Evolutionary conservation across 768 basidiomycete species (phyloP).

Genomic region (Termitomyces sp.): DNA sequence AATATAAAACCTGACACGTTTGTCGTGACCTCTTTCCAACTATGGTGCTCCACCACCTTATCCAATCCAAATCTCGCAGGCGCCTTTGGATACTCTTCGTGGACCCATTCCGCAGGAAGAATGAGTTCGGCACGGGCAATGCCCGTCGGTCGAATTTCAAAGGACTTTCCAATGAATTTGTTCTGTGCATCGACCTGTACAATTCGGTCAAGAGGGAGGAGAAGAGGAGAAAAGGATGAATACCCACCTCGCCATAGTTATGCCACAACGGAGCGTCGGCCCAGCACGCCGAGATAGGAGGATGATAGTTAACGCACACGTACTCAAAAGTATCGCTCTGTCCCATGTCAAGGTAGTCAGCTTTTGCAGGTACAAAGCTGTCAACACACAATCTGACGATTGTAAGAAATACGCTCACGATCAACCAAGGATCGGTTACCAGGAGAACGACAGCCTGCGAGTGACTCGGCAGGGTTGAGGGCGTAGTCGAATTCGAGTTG

Average conservation of each 20-base stretch:
- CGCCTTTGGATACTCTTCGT: slow-evolving; percentile 53
- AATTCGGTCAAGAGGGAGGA: too few relatives aligned
- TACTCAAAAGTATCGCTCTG: slow-evolving; percentile 95
- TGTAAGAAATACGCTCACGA: too few relatives aligned
- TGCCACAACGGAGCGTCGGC: slow-evolving; percentile 86
- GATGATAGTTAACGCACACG: slow-evolving; percentile 91
- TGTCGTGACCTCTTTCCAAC: slow-evolving; percentile 93
- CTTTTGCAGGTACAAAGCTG: not conserved
- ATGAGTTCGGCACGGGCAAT: slow-evolving; percentile 83
- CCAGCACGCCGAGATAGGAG: slow-evolving; percentile 95
- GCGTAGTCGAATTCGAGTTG: too few relatives aligned
- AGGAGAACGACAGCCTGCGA: too few relatives aligned
- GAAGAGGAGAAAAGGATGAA: not conserved
- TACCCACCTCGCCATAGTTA: slow-evolving; percentile 77
- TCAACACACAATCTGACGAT: too few relatives aligned
- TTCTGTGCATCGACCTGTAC: slow-evolving; percentile 89
- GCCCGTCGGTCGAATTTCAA: slow-evolving; percentile 96
- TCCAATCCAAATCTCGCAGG: slow-evolving; percentile 32
- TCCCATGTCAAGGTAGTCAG: not conserved
- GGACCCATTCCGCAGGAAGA: slow-evolving; percentile 51
- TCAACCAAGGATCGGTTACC: too few relatives aligned
- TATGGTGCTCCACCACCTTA: slow-evolving; percentile 83
- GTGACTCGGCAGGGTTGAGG: too few relatives aligned
- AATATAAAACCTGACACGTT: slow-evolving; percentile 91
- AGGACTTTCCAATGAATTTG: slow-evolving; percentile 93